phyloP scores from a whole-genome alignment of 192 early-diverging fungal species.

The Pilaira anomala region DNA sequence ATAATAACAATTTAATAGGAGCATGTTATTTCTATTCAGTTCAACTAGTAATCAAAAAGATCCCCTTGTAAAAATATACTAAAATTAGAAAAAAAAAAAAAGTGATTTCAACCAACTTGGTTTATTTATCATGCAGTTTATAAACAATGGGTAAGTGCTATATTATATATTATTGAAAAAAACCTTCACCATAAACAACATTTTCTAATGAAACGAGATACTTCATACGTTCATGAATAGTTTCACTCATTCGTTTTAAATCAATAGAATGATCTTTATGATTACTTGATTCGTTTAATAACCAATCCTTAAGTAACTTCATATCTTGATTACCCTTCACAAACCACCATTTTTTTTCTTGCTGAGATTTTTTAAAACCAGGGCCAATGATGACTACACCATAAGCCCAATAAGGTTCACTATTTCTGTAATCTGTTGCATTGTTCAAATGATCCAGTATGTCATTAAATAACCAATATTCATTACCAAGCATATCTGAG shows the following conservation, averaged over 20 bases:
- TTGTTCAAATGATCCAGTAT: slow-evolving; percentile 1
- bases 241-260: slow-evolving; percentile 9
- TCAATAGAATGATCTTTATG: background rate
- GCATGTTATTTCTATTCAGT: no score
- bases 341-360: slow-evolving; percentile 12
- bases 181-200: slow-evolving; percentile 6
- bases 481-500: slow-evolving; percentile 2
- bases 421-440: background rate
- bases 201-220: slow-evolving; percentile 7
- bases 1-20: no score
- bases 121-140: no score
- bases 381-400: slow-evolving; percentile 22
- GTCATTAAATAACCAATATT: slow-evolving; percentile 26
- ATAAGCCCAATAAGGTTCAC: slow-evolving; percentile 18
- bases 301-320: slow-evolving; percentile 12
- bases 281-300: background rate
- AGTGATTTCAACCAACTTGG: no score
- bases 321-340: slow-evolving; percentile 16
- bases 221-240: slow-evolving; percentile 7
- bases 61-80: no score
- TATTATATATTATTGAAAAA: background rate
- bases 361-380: background rate
- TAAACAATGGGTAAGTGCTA: no score
- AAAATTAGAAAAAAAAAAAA: no score
- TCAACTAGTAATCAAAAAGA: no score